phyloP scores from a whole-genome alignment of 306 rosid species.

The Macrotyloma uniflorum region DNA sequence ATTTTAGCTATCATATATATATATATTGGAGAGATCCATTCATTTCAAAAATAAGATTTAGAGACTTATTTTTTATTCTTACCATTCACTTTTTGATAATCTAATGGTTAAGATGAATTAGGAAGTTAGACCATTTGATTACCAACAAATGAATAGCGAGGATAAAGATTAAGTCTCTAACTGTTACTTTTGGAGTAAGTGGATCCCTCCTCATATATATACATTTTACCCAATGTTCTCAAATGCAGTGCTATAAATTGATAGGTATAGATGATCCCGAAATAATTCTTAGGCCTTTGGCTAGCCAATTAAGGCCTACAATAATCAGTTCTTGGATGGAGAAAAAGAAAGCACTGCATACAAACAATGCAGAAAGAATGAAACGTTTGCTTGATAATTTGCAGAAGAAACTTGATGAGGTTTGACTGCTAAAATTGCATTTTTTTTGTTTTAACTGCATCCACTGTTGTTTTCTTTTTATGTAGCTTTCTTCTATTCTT shows the following conservation, averaged over 20 bases:
- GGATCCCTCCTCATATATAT: too few species aligned
- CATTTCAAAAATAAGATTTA: too few species aligned
- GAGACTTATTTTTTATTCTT: too few species aligned
- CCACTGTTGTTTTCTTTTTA: conserved; percentile 18
- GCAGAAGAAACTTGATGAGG: conserved; percentile 95
- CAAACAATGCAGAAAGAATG: conserved; percentile 77
- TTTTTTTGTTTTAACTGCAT: conserved; percentile 1
- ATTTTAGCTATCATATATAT: too few species aligned
- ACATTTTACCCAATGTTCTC: conserved; percentile 40
- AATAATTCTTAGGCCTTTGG: conserved; percentile 69
- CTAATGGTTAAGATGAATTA: too few species aligned
- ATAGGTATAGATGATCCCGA: conserved; percentile 79
- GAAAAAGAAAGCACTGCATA: conserved; percentile 79
- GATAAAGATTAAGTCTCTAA: too few species aligned
- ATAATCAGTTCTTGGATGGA: conserved; percentile 78
- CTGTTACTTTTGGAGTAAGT: too few species aligned
- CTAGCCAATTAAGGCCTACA: conserved; percentile 76
- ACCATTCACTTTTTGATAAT: too few species aligned
- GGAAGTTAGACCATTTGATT: too few species aligned
- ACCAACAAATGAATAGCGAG: too few species aligned
- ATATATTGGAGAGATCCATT: too few species aligned
- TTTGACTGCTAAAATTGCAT: conserved; percentile 44
- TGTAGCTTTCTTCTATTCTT: conserved; percentile 5
- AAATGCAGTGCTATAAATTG: conserved; percentile 41
- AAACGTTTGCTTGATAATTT: conserved; percentile 75